Conservation (phyloP, 2,329 filamentous ascomycete species). For the Fusarium lyarnte region DNA sequence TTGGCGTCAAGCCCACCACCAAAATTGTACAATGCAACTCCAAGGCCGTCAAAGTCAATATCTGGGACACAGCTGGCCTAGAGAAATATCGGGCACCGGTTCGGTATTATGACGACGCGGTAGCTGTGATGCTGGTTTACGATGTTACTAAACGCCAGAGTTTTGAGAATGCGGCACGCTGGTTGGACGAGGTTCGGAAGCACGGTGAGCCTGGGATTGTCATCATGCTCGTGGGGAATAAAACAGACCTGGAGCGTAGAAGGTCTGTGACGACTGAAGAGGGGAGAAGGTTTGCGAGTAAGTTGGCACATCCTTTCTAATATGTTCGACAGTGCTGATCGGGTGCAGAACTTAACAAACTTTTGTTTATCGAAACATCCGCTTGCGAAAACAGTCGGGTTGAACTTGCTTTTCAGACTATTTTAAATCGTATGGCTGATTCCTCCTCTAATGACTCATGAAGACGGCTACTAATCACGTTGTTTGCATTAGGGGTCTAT, state of each 20-base stretch:
- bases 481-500: not conserved
- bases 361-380: not conserved
- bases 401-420: not conserved
- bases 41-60: not conserved
- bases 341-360: not conserved
- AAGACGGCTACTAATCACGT: fast-evolving
- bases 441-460: fast-evolving
- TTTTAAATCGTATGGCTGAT: not conserved
- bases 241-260: not conserved
- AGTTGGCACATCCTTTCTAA: fast-evolving
- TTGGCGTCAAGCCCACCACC: not conserved
- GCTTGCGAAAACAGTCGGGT: not conserved
- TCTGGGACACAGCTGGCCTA: slow-evolving; percentile 4
- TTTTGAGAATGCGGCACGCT: not conserved
- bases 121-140: not conserved
- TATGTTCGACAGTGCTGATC: fast-evolving
- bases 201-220: not conserved
- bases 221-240: slow-evolving; percentile 1
- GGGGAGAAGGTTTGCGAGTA: slow-evolving; percentile 1
- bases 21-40: not conserved
- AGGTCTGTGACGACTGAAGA: not conserved
- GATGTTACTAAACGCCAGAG: not conserved
- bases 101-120: not conserved
- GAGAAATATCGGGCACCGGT: not conserved
- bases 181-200: not conserved